Evolutionary conservation across 1,284 basidiomycete species (phyloP).

Genomic region (Inonotus hispidus): DNA sequence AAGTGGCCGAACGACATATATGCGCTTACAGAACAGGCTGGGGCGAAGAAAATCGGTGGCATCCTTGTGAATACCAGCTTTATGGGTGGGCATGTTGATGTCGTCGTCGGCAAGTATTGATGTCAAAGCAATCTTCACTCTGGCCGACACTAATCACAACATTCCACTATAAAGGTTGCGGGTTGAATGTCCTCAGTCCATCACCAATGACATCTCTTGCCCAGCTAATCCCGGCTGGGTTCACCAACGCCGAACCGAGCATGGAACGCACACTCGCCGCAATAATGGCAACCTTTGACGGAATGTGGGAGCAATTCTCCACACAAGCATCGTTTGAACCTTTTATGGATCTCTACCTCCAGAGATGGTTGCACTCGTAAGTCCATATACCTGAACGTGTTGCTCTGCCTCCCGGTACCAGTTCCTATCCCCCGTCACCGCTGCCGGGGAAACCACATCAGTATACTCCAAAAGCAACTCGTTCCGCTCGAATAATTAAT

Average conservation of each 20-base stretch:
- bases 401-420: background rate
- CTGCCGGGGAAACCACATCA: too few relatives aligned
- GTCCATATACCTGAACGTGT: constrained; percentile 30
- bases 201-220: constrained; percentile 81
- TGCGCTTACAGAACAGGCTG: constrained; percentile 44
- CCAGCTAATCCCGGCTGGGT: constrained; percentile 50
- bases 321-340: constrained; percentile 66
- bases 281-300: constrained; percentile 76
- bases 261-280: constrained; percentile 75
- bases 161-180: constrained; percentile 59
- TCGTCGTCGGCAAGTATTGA: constrained; percentile 68
- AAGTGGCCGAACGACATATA: constrained; percentile 99
- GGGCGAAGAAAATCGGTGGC: constrained; percentile 79
- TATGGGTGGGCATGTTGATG: constrained; percentile 60
- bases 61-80: constrained; percentile 91
- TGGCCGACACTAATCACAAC: background rate
- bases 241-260: constrained; percentile 39
- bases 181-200: constrained; percentile 82
- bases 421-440: too few relatives aligned
- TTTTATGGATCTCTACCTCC: constrained; percentile 75
- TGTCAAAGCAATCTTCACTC: background rate
- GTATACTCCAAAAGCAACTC: too few relatives aligned
- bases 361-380: constrained; percentile 86
- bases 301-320: constrained; percentile 70
- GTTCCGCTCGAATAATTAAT: too few relatives aligned